Evolutionary conservation across 129 eudicot genomes (phyloP).

Genomic region (Escallonia rubra): DNA sequence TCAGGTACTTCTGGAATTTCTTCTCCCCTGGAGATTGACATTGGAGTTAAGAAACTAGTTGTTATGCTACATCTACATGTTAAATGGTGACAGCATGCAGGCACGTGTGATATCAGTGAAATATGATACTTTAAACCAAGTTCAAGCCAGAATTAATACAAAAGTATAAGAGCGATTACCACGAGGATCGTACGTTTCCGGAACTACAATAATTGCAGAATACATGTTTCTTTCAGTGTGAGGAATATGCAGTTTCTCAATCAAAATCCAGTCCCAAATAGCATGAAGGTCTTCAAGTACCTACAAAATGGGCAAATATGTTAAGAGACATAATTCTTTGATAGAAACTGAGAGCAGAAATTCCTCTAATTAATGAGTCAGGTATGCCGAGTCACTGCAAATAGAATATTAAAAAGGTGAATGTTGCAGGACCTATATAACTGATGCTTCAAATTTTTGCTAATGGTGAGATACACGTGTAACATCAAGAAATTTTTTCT

Average conservation of each 20-base stretch:
- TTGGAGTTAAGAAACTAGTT: too few species aligned
- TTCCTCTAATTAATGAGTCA: too few species aligned
- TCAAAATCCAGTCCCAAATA: conserved; percentile 96
- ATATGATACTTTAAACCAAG: neutral
- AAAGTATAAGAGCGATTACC: conserved; percentile 37
- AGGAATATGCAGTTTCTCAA: conserved; percentile 70
- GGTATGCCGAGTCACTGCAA: too few species aligned
- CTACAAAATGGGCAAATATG: conserved; percentile 29
- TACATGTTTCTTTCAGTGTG: conserved; percentile 61
- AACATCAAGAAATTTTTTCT: neutral
- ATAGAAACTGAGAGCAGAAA: neutral
- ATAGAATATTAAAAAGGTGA: neutral
- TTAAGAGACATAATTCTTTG: neutral
- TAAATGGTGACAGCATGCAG: neutral
- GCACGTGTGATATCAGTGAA: neutral
- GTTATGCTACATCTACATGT: too few species aligned
- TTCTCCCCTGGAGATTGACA: too few species aligned
- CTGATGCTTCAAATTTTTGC: neutral
- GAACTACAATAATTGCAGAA: conserved; percentile 86
- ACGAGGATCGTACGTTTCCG: conserved; percentile 91
- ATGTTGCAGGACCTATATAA: neutral
- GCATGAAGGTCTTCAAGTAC: conserved; percentile 87
- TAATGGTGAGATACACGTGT: neutral
- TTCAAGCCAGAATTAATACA: neutral
- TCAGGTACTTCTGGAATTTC: too few species aligned